Evolutionary conservation across 306 rosid species (phyloP).

Genomic region (Arachis stenosperma): DNA sequence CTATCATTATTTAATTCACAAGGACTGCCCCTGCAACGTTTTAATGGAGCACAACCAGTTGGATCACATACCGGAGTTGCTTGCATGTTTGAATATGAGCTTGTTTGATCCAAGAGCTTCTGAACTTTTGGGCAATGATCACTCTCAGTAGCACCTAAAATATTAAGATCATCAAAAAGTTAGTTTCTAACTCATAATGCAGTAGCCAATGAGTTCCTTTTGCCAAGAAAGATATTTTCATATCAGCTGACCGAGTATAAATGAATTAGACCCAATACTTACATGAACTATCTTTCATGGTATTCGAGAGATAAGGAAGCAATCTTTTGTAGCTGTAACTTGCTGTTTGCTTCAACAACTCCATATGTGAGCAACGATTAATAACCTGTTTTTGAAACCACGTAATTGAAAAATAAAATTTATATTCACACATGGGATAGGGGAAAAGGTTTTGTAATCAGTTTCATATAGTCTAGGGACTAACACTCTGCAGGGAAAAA

Average conservation of each 20-base stretch:
- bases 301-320: constrained; percentile 64
- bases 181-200: constrained; percentile 4
- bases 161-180: constrained; percentile 16
- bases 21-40: constrained; percentile 16
- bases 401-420: constrained; percentile 14
- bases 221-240: background rate
- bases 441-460: background rate
- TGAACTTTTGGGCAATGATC: constrained; percentile 32
- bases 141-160: constrained; percentile 49
- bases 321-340: constrained; percentile 66
- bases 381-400: constrained; percentile 47
- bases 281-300: constrained; percentile 42
- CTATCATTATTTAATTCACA: constrained; percentile 32
- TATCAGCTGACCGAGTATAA: background rate
- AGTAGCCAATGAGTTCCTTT: background rate
- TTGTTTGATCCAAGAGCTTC: constrained; percentile 42
- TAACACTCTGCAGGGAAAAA: background rate
- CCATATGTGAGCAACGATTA: constrained; percentile 52
- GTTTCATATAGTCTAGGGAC: constrained; percentile 4
- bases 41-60: constrained; percentile 29
- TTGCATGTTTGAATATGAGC: constrained; percentile 28
- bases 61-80: constrained; percentile 38
- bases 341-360: constrained; percentile 53
- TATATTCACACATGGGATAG: background rate
- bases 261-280: constrained; percentile 35